phyloP scores from a whole-genome alignment of 2,329 filamentous ascomycete species.

The Cercospora sp. region DNA sequence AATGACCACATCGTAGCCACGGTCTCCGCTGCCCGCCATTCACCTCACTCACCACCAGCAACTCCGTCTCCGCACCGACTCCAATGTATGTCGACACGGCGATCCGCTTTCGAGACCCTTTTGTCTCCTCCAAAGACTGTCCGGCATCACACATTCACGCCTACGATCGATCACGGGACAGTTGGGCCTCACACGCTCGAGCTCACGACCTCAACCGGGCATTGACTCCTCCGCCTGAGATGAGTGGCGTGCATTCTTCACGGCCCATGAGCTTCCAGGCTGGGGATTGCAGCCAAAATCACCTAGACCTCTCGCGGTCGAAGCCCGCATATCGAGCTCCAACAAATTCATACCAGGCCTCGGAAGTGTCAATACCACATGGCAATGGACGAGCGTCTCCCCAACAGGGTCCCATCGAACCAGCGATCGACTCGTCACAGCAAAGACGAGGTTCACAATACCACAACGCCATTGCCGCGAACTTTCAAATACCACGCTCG shows the following conservation, averaged over 20 bases:
- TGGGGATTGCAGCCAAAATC: slow-evolving; percentile 24
- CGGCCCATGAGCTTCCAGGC: slow-evolving; percentile 29
- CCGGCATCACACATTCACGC: slow-evolving; percentile 16
- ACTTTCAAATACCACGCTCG: slow-evolving; percentile 70
- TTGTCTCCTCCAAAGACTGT: slow-evolving; percentile 35
- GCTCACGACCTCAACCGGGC: slow-evolving; percentile 28
- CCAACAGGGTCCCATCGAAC: slow-evolving; percentile 20
- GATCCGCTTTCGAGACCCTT: slow-evolving; percentile 40
- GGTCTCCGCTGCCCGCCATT: slow-evolving; percentile 17
- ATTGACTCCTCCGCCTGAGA: slow-evolving; percentile 42
- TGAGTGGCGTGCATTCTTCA: slow-evolving; percentile 35
- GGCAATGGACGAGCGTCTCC: slow-evolving; percentile 30
- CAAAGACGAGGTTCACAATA: slow-evolving; percentile 33
- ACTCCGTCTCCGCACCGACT: slow-evolving; percentile 19
- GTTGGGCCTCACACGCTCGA: slow-evolving; percentile 27
- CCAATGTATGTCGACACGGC: slow-evolving; percentile 40
- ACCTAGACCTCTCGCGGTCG: slow-evolving; percentile 27
- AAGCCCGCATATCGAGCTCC: slow-evolving; percentile 30
- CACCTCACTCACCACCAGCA: slow-evolving; percentile 33
- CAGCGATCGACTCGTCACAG: slow-evolving; percentile 15
- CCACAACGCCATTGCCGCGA: slow-evolving; percentile 47
- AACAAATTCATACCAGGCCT: slow-evolving; percentile 24
- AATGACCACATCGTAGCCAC: slow-evolving; percentile 23
- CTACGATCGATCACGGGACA: slow-evolving; percentile 21
- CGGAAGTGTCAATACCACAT: slow-evolving; percentile 22